phyloP scores from a whole-genome alignment of 192 early-diverging fungal species.

The Funneliformis geosporum region DNA sequence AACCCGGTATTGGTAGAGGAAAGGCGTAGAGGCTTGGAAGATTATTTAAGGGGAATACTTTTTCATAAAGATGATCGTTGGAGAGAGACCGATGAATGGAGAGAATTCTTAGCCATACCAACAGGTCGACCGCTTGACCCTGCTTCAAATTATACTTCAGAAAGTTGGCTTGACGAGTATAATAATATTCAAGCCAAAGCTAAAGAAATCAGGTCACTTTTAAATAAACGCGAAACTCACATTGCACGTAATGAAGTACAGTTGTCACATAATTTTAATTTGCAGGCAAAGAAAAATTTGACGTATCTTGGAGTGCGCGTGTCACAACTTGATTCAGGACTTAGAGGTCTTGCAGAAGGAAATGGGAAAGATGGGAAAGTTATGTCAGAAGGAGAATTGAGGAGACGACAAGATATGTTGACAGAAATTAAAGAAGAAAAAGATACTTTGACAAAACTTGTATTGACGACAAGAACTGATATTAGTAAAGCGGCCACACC shows the following conservation, averaged over 20 bases:
- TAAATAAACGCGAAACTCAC: slow-evolving; percentile 73
- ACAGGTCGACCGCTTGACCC: slow-evolving; percentile 51
- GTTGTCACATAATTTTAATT: slow-evolving; percentile 73
- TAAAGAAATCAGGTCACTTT: slow-evolving; percentile 71
- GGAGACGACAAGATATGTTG: slow-evolving; percentile 79
- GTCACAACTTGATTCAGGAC: slow-evolving; percentile 54
- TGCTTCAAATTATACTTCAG: slow-evolving; percentile 57
- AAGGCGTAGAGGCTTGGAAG: slow-evolving; percentile 74
- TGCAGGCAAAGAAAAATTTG: slow-evolving; percentile 75
- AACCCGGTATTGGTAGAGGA: slow-evolving; percentile 70
- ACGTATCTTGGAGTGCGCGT: slow-evolving; percentile 49
- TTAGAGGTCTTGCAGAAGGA: slow-evolving; percentile 54
- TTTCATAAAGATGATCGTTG: slow-evolving; percentile 73
- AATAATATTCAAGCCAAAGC: slow-evolving; percentile 60
- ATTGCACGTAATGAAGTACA: slow-evolving; percentile 73
- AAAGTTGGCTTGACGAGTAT: slow-evolving; percentile 81
- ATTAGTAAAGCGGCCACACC: slow-evolving; percentile 40
- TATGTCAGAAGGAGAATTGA: slow-evolving; percentile 71
- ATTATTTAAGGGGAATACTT: slow-evolving; percentile 76
- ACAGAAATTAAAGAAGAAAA: slow-evolving; percentile 70
- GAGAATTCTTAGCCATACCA: slow-evolving; percentile 73
- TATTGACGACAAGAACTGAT: slow-evolving; percentile 53
- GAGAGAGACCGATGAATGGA: slow-evolving; percentile 67
- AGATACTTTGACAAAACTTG: slow-evolving; percentile 61
- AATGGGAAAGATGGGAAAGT: slow-evolving; percentile 46